A percentile compares a stretch with the other conserved stretches of the same genome.
These are phyloP conservation scores for Gracilaria vermiculophylla DNA, from an alignment of 23 red algal species.

Conservation along the genomic window DNA sequence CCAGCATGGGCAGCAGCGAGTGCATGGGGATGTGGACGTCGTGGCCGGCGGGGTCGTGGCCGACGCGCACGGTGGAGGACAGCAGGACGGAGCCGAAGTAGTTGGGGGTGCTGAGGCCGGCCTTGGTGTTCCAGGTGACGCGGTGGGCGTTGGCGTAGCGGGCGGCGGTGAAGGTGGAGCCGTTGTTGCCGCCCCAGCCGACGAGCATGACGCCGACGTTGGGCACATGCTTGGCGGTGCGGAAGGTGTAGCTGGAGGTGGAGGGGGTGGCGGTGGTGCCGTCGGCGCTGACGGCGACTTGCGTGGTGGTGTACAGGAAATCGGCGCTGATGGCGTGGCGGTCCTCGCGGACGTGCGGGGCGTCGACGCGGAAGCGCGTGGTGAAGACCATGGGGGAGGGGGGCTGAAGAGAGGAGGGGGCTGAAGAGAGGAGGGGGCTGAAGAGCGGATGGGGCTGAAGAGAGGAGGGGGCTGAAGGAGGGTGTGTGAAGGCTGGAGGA, in stretches of 20 bases:
- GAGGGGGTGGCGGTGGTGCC: slow-evolving; percentile 16
- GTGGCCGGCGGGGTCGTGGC: slow-evolving; percentile 51
- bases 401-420: background rate
- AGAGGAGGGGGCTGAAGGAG: too few species aligned
- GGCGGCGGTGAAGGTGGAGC: slow-evolving; percentile 85
- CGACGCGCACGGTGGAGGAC: slow-evolving; percentile 90
- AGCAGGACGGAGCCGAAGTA: slow-evolving; percentile 88
- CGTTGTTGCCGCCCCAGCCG: slow-evolving; percentile 98
- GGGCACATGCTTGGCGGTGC: slow-evolving; percentile 74
- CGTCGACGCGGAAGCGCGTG: slow-evolving; percentile 44
- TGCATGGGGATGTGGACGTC: slow-evolving; percentile 90
- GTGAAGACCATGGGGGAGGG: slow-evolving; percentile 45
- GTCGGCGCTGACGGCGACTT: slow-evolving; percentile 44
- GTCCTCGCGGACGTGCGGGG: slow-evolving; percentile 42
- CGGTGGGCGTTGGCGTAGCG: slow-evolving; percentile 82
- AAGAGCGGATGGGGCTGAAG: too few species aligned
- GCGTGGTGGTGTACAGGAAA: slow-evolving; percentile 61
- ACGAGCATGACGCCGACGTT: slow-evolving; percentile 94
- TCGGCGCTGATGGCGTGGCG: slow-evolving; percentile 43
- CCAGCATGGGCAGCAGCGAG: slow-evolving; percentile 83
- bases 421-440: background rate
- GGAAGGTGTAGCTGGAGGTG: slow-evolving; percentile 58
- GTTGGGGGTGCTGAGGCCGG: slow-evolving; percentile 70
- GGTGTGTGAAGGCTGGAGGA: too few species aligned
- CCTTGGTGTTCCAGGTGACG: slow-evolving; percentile 93